Conservation (phyloP, 768 basidiomycete genomes). For the Termitomyces sp. region DNA sequence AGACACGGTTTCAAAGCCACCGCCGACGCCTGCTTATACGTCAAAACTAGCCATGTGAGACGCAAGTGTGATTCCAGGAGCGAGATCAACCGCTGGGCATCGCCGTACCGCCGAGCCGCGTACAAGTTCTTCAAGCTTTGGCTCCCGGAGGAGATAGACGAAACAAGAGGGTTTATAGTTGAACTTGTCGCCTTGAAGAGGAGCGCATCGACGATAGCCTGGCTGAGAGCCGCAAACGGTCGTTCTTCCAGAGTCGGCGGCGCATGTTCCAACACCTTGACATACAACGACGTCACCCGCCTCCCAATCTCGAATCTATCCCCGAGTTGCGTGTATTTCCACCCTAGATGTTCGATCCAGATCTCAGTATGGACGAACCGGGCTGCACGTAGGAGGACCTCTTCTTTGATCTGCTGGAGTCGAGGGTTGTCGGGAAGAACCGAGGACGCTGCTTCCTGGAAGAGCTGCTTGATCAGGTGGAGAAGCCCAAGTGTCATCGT, state of each 20-base stretch:
- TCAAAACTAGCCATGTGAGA: conserved; percentile 56
- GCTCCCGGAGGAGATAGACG: conserved; percentile 57
- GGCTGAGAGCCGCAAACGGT: conserved; percentile 57
- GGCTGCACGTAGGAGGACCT: conserved; percentile 73
- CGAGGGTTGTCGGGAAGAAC: conserved; percentile 51
- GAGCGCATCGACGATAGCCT: conserved; percentile 62
- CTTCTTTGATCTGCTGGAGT: conserved; percentile 72
- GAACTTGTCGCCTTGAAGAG: conserved; percentile 72
- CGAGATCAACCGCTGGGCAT: conserved; percentile 61
- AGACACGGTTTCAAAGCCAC: conserved; percentile 47
- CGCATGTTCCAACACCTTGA: conserved; percentile 57
- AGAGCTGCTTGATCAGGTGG: conserved; percentile 68
- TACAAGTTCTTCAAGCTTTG: conserved; percentile 56
- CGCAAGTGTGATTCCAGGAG: conserved; percentile 64
- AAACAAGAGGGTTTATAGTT: conserved; percentile 75
- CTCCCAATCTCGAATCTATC: conserved; percentile 82
- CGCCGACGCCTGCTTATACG: conserved; percentile 49
- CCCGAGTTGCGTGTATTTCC: conserved; percentile 80
- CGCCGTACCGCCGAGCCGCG: conserved; percentile 57
- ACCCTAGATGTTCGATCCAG: conserved; percentile 80
- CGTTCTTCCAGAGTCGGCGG: conserved; percentile 46
- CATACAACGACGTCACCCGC: conserved; percentile 60
- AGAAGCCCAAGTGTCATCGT: conserved; percentile 79
- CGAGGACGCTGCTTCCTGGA: conserved; percentile 64
- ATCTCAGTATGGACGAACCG: conserved; percentile 81